phyloP scores from a whole-genome alignment of 805 yeast species.

The Allodekkera sacchari region DNA sequence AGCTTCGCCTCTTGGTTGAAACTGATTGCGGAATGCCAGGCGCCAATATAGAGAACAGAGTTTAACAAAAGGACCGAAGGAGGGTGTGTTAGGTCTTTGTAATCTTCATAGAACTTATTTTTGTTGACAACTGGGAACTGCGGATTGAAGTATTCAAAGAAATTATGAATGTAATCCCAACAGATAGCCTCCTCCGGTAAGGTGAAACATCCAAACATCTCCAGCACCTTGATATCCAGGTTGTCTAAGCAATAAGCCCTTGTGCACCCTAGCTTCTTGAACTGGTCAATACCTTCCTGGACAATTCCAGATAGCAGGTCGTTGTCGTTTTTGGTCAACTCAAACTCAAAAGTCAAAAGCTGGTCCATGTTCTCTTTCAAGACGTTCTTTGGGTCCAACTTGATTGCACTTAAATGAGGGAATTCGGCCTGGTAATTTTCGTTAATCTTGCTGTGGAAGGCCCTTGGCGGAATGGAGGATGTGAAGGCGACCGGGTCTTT shows the following conservation, averaged over 20 bases:
- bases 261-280: constrained; percentile 9
- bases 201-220: constrained; percentile 60
- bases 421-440: constrained; percentile 15
- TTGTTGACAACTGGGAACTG: constrained; percentile 68
- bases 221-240: constrained; percentile 53
- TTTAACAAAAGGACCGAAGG: constrained; percentile 57
- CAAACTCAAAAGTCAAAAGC: constrained; percentile 8
- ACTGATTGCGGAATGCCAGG: constrained; percentile 50
- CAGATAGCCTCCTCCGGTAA: constrained; percentile 59
- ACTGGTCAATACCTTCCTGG: constrained; percentile 12
- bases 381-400: constrained; percentile 16
- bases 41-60: constrained; percentile 59
- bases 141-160: constrained; percentile 51
- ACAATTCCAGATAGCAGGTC: constrained; percentile 17
- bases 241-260: constrained; percentile 20
- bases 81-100: constrained; percentile 47
- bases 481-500: too few relatives aligned
- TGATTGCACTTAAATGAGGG: constrained; percentile 16
- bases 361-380: constrained; percentile 13
- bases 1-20: constrained; percentile 28
- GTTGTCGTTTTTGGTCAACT: constrained; percentile 2
- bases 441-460: constrained; percentile 9
- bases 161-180: constrained; percentile 51
- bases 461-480: background rate
- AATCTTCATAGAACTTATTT: constrained; percentile 48